Base-by-base conservation (phyloP, 371 early-diverging fungal genomes). In the Blakeslea trispora region DNA sequence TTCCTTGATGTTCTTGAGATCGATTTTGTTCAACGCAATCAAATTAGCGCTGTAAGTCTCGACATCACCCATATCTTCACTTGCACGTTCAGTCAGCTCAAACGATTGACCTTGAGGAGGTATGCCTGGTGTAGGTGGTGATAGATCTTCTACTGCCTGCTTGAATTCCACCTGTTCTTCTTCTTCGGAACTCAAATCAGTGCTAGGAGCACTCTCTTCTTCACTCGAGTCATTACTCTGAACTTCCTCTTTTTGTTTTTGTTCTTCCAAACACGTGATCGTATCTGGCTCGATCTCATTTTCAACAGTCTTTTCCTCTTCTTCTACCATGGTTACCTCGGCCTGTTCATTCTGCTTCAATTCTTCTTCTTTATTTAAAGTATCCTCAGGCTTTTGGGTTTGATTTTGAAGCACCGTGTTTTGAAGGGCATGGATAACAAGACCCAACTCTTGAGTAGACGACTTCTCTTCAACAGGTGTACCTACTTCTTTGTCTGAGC, bases 1-100 rank as follows among this genome's bases (percentile, higher is more conserved):
- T 22, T 75, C 74, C 39, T 68, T 61, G 32, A 74, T 71, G 18
- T 69, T 59, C 41, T 74, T 74, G 8, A 64, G 47, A 42, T 74
- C 64, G 39, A 72, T 63, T 22, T 72, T 61, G 15, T 59, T 53
- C 10, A 68, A 49, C 11, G 71, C 57, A 52, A 74, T 66, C 14
- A 62, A 45, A 47, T 66, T 66, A 9, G 54, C 62, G 23, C 68
- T 66, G 17, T 66, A 57, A 2, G 35, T 62, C 18, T 72, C 69
- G 0, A 59, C 21, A 17, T 68, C 72, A 1, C 48, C 49, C 1
- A 55, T 40, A 7, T 55, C 63, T 43, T 69, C 69, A 19, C 59
- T 59, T 45, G 49, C 3, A 17, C 63, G 49, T 24, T 51, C 63
- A 21, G 32, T 31, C 15, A 58, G 42, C 9, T 65, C 61, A 19